These are phyloP conservation scores for Triglochin maritima DNA, from an alignment of 106 monocot genomes.

Conservation along the genomic window DNA sequence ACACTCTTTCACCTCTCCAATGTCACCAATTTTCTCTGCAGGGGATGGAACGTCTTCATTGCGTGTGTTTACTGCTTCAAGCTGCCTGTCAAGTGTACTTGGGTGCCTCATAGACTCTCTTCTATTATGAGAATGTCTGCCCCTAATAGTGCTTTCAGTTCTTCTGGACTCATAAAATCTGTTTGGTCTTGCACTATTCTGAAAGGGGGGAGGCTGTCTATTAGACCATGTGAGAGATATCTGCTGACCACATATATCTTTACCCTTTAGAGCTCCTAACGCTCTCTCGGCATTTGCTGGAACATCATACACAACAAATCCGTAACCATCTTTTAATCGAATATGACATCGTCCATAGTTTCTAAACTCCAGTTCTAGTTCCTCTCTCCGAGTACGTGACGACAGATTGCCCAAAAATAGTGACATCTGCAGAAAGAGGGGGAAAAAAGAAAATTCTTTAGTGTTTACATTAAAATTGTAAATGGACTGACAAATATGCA, in stretches of 20 bases:
- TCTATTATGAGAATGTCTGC: not conserved
- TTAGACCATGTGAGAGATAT: constrained; percentile 61
- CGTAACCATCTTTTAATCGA: constrained; percentile 62
- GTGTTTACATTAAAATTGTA: too few species aligned
- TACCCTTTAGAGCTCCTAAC: constrained; percentile 40
- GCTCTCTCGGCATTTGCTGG: constrained; percentile 48
- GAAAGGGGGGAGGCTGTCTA: constrained; percentile 36
- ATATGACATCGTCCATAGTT: constrained; percentile 43
- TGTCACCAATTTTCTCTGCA: constrained; percentile 12
- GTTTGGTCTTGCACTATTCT: constrained; percentile 13
- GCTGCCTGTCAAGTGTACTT: constrained; percentile 1
- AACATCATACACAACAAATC: constrained; percentile 56
- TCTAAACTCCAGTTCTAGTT: constrained; percentile 53
- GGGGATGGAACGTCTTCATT: constrained; percentile 7
- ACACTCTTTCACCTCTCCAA: constrained; percentile 15
- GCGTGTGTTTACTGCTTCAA: not conserved
- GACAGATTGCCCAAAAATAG: constrained; percentile 57
- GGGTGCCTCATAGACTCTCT: constrained; percentile 1
- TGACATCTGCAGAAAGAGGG: constrained; percentile 39
- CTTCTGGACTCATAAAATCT: constrained; percentile 29
- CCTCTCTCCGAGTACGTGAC: constrained; percentile 23
- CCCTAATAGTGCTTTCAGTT: not conserved
- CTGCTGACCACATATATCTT: constrained; percentile 38
- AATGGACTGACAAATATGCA: too few species aligned
- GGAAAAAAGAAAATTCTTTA: too few species aligned